A percentile compares a stretch with the other conserved stretches of the same genome.
phyloP scores from a whole-genome alignment of 768 basidiomycete genomes.

The Grammothele lineata region DNA sequence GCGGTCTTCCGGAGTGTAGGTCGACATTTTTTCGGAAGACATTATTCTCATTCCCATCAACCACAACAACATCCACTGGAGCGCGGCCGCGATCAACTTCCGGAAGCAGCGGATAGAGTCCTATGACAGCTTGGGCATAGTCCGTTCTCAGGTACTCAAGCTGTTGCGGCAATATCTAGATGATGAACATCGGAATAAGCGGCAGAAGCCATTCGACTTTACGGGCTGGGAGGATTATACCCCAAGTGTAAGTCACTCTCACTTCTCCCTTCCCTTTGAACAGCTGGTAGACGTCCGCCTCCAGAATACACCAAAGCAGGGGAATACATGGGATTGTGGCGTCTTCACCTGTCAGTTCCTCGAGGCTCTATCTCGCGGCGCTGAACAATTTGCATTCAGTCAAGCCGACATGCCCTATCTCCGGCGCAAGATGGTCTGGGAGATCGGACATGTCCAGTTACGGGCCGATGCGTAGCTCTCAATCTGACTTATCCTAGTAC shows the following conservation, averaged over 20 bases:
- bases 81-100: constrained; percentile 89
- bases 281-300: constrained; percentile 1
- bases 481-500: no score
- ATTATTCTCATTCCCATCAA: constrained; percentile 86
- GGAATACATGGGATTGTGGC: constrained; percentile 93
- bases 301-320: constrained; percentile 81
- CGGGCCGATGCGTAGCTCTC: constrained; percentile 42
- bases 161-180: constrained; percentile 80
- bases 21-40: constrained; percentile 91
- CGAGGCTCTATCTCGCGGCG: constrained; percentile 74
- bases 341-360: constrained; percentile 94
- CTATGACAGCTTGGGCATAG: constrained; percentile 88
- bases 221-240: constrained; percentile 74
- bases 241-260: constrained; percentile 44
- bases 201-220: constrained; percentile 81
- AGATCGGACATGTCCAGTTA: constrained; percentile 66
- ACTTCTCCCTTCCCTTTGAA: constrained; percentile 1
- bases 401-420: constrained; percentile 83
- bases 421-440: constrained; percentile 86
- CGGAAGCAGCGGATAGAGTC: constrained; percentile 86
- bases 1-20: no score
- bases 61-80: constrained; percentile 89
- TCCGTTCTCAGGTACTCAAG: constrained; percentile 55
- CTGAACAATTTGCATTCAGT: constrained; percentile 71
- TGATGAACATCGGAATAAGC: constrained; percentile 83